Conservation (phyloP, 306 rosid genomes). For the Erythrophleum fordii region DNA sequence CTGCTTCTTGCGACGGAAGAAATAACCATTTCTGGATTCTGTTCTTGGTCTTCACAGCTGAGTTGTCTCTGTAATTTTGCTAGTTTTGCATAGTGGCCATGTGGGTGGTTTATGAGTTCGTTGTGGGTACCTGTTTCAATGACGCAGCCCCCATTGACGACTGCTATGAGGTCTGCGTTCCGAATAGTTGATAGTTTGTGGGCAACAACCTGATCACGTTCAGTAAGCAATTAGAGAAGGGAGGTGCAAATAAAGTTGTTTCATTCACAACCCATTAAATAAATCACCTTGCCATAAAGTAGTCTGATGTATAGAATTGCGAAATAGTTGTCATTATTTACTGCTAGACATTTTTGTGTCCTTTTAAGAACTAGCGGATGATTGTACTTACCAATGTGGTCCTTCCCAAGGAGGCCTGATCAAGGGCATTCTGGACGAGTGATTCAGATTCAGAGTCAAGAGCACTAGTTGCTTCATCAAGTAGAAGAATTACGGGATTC, state of each 20-base stretch:
- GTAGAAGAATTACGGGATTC: constrained; percentile 86
- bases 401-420: constrained; percentile 96
- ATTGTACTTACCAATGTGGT: constrained; percentile 74
- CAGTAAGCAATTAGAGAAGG: neutral
- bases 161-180: constrained; percentile 89
- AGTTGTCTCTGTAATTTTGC: constrained; percentile 78
- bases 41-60: constrained; percentile 70
- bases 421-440: constrained; percentile 91
- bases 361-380: neutral
- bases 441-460: constrained; percentile 94
- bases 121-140: constrained; percentile 79
- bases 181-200: constrained; percentile 93
- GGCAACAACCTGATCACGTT: constrained; percentile 78
- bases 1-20: constrained; percentile 79
- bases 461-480: constrained; percentile 99
- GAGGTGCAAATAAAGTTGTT: neutral
- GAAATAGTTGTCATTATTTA: neutral
- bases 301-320: neutral
- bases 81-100: constrained; percentile 81
- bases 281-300: neutral
- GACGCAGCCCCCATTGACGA: constrained; percentile 66
- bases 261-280: neutral
- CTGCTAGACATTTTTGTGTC: no score
- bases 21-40: constrained; percentile 40
- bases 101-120: constrained; percentile 64